These are phyloP conservation scores for Ormosia semicastrata DNA, from an alignment of 306 rosid genomes.

Conservation along the genomic window DNA sequence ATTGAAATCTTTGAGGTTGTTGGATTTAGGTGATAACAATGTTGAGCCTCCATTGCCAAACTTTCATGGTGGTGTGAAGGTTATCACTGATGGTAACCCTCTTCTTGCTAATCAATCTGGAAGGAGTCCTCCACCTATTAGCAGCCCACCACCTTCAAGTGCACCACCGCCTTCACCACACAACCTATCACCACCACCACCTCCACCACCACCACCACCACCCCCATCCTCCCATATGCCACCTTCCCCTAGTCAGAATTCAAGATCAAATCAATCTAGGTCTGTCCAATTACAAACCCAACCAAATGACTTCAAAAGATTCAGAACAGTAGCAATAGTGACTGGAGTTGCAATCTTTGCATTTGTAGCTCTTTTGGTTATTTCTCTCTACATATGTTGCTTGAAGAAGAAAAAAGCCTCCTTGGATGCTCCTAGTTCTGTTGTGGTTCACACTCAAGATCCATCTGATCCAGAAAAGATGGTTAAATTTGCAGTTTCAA, in stretches of 20 bases:
- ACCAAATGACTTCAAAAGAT: slow-evolving; percentile 19
- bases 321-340: slow-evolving; percentile 24
- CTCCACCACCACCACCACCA: slow-evolving; percentile 31
- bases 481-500: slow-evolving; percentile 60
- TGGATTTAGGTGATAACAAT: slow-evolving; percentile 68
- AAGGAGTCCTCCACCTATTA: slow-evolving; percentile 31
- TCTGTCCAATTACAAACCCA: slow-evolving; percentile 26
- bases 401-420: slow-evolving; percentile 42
- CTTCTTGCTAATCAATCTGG: slow-evolving; percentile 38
- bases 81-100: slow-evolving; percentile 55
- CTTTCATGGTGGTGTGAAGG: slow-evolving; percentile 47
- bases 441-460: slow-evolving; percentile 66
- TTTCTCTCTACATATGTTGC: slow-evolving; percentile 38
- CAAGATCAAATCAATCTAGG: slow-evolving; percentile 27
- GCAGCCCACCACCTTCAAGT: slow-evolving; percentile 33
- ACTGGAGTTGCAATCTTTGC: slow-evolving; percentile 33
- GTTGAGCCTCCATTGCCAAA: slow-evolving; percentile 65
- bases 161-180: slow-evolving; percentile 31
- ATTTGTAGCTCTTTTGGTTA: slow-evolving; percentile 26
- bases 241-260: slow-evolving; percentile 14
- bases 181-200: slow-evolving; percentile 10
- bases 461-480: slow-evolving; percentile 52
- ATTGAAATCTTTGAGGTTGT: slow-evolving; percentile 52
- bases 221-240: slow-evolving; percentile 24
- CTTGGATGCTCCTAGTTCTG: slow-evolving; percentile 31